These are phyloP conservation scores for Casuarina glauca DNA, from an alignment of 306 rosid genomes.

Conservation along the genomic window DNA sequence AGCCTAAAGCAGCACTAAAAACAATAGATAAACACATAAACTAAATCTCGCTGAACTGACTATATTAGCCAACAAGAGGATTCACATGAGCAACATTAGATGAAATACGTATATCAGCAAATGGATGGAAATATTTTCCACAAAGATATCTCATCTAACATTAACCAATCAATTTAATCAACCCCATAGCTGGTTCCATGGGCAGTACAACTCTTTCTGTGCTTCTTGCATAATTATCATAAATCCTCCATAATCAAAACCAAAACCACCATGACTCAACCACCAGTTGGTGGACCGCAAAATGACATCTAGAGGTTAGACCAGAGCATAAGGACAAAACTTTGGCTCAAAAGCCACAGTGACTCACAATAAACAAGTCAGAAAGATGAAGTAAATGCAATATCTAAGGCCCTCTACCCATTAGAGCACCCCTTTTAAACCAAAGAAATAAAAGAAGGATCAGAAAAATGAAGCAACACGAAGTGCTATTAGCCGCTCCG, in stretches of 20 bases:
- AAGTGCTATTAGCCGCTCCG: conserved; percentile 7
- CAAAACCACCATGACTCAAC: background rate
- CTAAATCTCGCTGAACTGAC: background rate
- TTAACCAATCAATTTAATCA: background rate
- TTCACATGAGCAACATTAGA: background rate
- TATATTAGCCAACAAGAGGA: background rate
- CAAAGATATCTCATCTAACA: background rate
- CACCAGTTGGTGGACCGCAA: background rate
- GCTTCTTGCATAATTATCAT: background rate
- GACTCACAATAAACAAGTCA: background rate
- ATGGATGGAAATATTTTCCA: background rate
- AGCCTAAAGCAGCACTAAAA: background rate
- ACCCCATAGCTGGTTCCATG: background rate
- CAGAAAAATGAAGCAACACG: background rate
- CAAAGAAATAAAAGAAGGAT: background rate
- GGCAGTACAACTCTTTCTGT: background rate
- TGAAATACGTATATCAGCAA: background rate
- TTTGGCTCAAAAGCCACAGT: background rate
- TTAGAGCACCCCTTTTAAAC: background rate
- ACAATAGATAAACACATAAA: background rate
- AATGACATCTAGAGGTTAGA: background rate
- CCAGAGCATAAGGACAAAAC: background rate
- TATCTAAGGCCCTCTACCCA: background rate
- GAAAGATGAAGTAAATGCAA: background rate
- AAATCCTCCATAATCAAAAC: background rate